Base-by-base conservation (phyloP, 1,284 basidiomycete genomes). In the Pseudozyma pruni region DNA sequence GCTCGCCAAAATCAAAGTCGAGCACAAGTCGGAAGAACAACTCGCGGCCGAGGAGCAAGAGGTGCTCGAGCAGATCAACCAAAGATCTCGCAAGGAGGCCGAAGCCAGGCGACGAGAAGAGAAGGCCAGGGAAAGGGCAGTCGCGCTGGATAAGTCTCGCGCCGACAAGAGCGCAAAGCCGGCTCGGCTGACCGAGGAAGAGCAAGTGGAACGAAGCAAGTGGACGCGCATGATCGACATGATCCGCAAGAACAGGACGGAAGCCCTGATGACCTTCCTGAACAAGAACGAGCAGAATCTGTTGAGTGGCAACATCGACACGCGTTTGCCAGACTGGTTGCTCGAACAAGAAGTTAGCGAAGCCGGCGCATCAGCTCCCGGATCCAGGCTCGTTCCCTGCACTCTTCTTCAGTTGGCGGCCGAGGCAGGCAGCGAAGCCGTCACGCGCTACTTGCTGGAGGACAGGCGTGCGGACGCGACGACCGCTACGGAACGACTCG, bases 401-500 rank as follows among this genome's bases (percentile, higher is more conserved):
- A 94, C 91, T 0, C 82, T 96, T 20, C 86, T 99, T 8, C 92
- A 93, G 78, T 83, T 91, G 20, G 93, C 94, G 0, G 86, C 90
- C 2, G 86, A 88, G 23, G 84, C 87, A 0, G 92, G 90, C 4
- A 90, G 94, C 59, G 90, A 92, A 68, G 89, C 90, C 0, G 85
- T 94, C 17, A 86, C 89, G 0, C 86, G 85, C 14, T 97, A 89
- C 88, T 83, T 98, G 7, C 85, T 98, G 16, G 89, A 91, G 53
- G 91, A 93, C 35, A 86, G 87, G n/a, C 86, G 84, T 27, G 90
- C 91, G 0, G 89, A 98, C 82, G 95, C 96, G 1, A 94, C 93
- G 0, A 84, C 90, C 1, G 83, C 87, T 17, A 86, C 90, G 1
- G 46, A 53, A 5, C 56, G 63, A 8, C 46, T 61, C 2, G 52